A percentile compares a stretch with the other conserved stretches of the same genome.
phyloP scores from a whole-genome alignment of 805 yeast species.

The Ogataea paraovalis region DNA sequence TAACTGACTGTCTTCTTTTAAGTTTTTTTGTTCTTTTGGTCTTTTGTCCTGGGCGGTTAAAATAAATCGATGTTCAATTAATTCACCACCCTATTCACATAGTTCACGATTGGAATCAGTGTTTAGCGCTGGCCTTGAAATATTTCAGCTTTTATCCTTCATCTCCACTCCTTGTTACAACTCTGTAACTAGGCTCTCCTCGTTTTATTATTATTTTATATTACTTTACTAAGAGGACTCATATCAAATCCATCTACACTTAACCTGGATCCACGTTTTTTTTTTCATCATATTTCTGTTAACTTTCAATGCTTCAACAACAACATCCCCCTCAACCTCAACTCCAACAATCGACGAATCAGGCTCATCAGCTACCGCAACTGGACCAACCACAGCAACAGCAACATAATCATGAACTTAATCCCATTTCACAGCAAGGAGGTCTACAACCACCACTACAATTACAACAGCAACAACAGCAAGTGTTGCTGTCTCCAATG shows the following conservation, averaged over 20 bases:
- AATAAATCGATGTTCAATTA: background rate
- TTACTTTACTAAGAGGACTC: background rate
- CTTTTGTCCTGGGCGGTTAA: background rate
- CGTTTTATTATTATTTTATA: background rate
- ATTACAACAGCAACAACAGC: slow-evolving; percentile 1
- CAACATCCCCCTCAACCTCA: slow-evolving; percentile 6
- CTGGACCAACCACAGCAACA: background rate
- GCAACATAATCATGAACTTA: background rate
- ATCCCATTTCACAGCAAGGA: background rate
- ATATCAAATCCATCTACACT: background rate
- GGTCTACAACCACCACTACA: background rate
- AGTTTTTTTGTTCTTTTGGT: background rate
- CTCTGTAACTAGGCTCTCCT: background rate
- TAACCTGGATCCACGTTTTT: background rate
- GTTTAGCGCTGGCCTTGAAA: background rate
- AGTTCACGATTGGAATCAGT: background rate
- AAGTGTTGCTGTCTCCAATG: slow-evolving; percentile 7
- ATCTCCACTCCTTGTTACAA: background rate
- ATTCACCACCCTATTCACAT: background rate
- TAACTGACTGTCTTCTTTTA: background rate
- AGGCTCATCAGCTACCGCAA: background rate
- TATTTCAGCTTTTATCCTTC: background rate
- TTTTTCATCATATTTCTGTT: background rate
- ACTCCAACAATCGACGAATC: slow-evolving; percentile 10
- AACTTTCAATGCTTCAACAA: background rate